These are phyloP conservation scores for Yamadazyma taylorii DNA, from an alignment of 1,139 yeast genomes.

Conservation along the genomic window DNA sequence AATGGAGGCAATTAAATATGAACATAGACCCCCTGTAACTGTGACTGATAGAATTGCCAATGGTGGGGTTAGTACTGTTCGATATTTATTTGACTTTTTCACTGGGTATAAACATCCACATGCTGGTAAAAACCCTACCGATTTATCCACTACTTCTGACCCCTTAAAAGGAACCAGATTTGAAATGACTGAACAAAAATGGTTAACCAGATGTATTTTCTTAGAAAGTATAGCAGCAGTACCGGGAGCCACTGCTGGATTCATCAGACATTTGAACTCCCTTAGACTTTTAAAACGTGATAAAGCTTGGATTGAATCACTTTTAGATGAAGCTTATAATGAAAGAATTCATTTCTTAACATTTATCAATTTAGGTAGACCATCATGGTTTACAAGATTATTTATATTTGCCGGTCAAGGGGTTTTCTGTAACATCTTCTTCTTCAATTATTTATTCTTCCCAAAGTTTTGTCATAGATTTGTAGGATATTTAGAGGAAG, in stretches of 20 bases:
- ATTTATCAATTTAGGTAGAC: conserved; percentile 64
- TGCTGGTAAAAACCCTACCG: conserved; percentile 28
- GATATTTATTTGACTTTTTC: conserved; percentile 56
- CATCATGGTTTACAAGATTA: conserved; percentile 57
- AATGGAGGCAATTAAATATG: conserved; percentile 46
- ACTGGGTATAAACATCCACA: conserved; percentile 58
- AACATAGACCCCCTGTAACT: conserved; percentile 54
- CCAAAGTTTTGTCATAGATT: conserved; percentile 74
- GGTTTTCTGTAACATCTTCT: conserved; percentile 66
- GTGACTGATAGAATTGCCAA: conserved; percentile 55
- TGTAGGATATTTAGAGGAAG: conserved; percentile 79
- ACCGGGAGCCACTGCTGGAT: conserved; percentile 78
- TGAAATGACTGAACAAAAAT: conserved; percentile 60
- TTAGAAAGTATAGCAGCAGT: conserved; percentile 77
- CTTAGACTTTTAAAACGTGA: conserved; percentile 62
- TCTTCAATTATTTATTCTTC: conserved; percentile 55
- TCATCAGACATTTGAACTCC: conserved; percentile 64
- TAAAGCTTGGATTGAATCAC: conserved; percentile 75
- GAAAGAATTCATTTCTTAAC: conserved; percentile 78
- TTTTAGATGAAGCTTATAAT: conserved; percentile 75
- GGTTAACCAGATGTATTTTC: conserved; percentile 69
- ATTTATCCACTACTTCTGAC: neutral
- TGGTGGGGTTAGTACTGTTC: conserved; percentile 41
- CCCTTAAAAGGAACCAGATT: conserved; percentile 40
- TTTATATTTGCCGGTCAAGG: conserved; percentile 71